Conservation (phyloP, 1,284 basidiomycete genomes). For the Jaminaea rosea region DNA sequence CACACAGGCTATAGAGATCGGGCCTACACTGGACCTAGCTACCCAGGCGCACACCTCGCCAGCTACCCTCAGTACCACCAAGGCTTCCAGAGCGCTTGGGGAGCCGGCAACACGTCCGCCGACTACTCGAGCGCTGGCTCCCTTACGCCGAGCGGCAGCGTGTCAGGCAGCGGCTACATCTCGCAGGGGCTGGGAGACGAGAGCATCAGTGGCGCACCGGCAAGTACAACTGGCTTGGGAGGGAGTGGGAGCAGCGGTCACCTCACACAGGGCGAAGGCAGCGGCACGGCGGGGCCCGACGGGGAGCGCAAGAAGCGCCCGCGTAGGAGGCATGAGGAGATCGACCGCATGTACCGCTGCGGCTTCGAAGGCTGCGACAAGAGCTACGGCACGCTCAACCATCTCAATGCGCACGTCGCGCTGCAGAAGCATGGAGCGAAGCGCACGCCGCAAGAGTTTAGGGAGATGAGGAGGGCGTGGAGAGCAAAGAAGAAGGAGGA, state of each 20-base stretch:
- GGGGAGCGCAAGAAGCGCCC: slow-evolving; percentile 30
- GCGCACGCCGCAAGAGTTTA: slow-evolving; percentile 82
- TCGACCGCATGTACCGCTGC: slow-evolving; percentile 81
- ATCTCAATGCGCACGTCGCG: slow-evolving; percentile 80
- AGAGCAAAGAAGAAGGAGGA: slow-evolving; percentile 72
- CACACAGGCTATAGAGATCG: no score
- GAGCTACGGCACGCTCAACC: slow-evolving; percentile 76
- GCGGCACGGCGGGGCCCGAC: neutral
- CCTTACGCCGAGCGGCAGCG: no score
- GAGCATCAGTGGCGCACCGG: slow-evolving; percentile 2
- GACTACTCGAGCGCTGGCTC: no score
- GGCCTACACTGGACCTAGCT: no score
- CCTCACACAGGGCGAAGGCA: no score
- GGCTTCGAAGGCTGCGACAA: slow-evolving; percentile 72
- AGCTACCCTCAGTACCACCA: no score
- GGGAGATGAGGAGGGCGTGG: slow-evolving; percentile 92
- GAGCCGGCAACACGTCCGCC: no score
- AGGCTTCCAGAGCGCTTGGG: no score
- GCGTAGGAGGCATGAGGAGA: slow-evolving; percentile 49
- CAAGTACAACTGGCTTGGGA: slow-evolving; percentile 3
- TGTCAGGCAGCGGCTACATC: no score
- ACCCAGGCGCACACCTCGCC: no score
- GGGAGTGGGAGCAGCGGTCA: no score
- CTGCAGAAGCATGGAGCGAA: slow-evolving; percentile 85
- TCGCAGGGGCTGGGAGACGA: no score